Evolutionary conservation across 2,329 filamentous ascomycete species (phyloP).

Genomic region (Claviceps fusiformis): DNA sequence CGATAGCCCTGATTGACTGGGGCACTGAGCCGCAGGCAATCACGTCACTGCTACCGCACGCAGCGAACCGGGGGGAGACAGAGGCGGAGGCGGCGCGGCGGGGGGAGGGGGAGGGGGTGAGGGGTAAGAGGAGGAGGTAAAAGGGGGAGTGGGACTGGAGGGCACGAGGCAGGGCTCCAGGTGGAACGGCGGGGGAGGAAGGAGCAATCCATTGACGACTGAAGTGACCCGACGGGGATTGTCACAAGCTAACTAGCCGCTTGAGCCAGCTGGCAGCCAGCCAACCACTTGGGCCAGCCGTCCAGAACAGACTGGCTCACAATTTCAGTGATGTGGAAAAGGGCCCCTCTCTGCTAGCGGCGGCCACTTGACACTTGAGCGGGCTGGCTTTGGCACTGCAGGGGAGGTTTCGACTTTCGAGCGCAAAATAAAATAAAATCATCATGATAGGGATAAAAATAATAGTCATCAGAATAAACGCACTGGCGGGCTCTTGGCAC

Average conservation of each 20-base stretch:
- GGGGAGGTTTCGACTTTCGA: background rate
- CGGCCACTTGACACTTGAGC: background rate
- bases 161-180: slow-evolving; percentile 5
- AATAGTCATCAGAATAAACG: background rate
- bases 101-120: too few relatives aligned
- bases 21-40: slow-evolving; percentile 3
- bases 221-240: background rate
- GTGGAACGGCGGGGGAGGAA: background rate
- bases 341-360: background rate
- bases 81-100: too few relatives aligned
- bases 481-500: background rate
- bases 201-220: background rate
- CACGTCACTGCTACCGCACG: slow-evolving; percentile 8
- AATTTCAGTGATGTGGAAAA: background rate
- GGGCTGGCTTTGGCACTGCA: background rate
- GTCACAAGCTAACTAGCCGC: background rate
- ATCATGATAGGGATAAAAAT: too few relatives aligned
- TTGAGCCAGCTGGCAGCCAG: background rate
- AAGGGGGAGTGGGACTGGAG: background rate
- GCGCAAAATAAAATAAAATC: too few relatives aligned
- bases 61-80: background rate
- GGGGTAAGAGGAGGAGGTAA: background rate
- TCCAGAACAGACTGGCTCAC: background rate
- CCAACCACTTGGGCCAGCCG: background rate
- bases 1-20: background rate